Evolutionary conservation across 129 eudicot genomes (phyloP).

Genomic region (Saposhnikovia divaricata): DNA sequence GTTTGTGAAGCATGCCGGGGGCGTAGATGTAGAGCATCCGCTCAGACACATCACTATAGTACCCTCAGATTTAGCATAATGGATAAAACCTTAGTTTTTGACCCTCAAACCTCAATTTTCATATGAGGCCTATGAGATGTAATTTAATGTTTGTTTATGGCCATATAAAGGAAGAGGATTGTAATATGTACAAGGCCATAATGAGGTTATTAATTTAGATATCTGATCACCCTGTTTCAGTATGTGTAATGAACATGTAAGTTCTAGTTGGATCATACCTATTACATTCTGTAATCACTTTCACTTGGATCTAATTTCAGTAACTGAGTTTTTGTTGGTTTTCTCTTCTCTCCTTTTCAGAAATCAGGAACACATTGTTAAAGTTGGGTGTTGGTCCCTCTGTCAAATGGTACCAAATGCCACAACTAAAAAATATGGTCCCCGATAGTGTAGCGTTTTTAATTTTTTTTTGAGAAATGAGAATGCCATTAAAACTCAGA

Average conservation of each 20-base stretch:
- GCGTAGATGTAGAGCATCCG: slow-evolving; percentile 50
- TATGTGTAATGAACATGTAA: not conserved
- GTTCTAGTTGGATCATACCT: not conserved
- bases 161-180: not conserved
- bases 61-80: slow-evolving; percentile 41
- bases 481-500: no score
- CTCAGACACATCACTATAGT: slow-evolving; percentile 58
- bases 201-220: not conserved
- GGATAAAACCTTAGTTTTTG: not conserved
- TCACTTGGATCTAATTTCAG: not conserved
- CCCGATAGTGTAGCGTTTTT: no score
- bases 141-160: no score
- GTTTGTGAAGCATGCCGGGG: slow-evolving; percentile 85
- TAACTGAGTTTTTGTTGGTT: no score
- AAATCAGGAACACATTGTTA: no score
- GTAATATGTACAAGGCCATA: not conserved
- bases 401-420: no score
- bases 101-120: not conserved
- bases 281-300: not conserved
- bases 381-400: no score
- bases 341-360: no score
- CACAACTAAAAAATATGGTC: no score
- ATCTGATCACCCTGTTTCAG: not conserved
- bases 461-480: no score
- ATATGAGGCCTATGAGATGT: no score